Evolutionary conservation across 2,329 filamentous ascomycete species (phyloP).

Genomic region (Colletotrichum sp.): DNA sequence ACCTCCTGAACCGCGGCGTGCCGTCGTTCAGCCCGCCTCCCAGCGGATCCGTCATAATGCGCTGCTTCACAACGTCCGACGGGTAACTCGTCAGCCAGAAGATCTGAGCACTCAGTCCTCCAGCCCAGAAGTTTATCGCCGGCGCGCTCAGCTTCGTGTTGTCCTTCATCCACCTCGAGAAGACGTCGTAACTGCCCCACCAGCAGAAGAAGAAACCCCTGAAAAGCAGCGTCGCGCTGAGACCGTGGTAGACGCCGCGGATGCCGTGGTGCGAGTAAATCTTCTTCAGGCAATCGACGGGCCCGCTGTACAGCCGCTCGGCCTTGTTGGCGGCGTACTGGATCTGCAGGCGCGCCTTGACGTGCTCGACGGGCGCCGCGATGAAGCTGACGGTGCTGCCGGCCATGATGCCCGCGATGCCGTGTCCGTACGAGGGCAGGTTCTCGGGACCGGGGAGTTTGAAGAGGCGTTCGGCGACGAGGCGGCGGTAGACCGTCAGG

Average conservation of each 20-base stretch:
- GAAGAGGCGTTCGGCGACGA: conserved; percentile 84
- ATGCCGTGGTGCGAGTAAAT: conserved; percentile 76
- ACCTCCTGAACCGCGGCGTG: conserved; percentile 70
- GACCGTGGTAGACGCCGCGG: conserved; percentile 82
- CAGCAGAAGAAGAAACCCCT: conserved; percentile 95
- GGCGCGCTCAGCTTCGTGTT: conserved; percentile 76
- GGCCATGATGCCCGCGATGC: conserved; percentile 84
- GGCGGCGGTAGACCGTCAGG: conserved; percentile 84
- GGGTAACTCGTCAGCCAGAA: conserved; percentile 96
- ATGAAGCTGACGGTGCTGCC: conserved; percentile 92
- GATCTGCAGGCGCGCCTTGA: conserved; percentile 92
- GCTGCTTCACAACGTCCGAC: conserved; percentile 91
- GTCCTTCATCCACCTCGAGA: conserved; percentile 71
- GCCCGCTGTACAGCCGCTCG: conserved; percentile 82
- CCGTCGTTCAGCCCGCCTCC: conserved; percentile 73
- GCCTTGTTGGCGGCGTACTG: conserved; percentile 86
- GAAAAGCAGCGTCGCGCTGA: conserved; percentile 86
- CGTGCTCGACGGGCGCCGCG: conserved; percentile 91
- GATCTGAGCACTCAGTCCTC: conserved; percentile 88
- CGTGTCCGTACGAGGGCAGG: conserved; percentile 82
- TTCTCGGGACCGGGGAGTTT: conserved; percentile 39
- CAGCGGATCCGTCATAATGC: conserved; percentile 94
- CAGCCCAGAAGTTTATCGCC: conserved; percentile 95
- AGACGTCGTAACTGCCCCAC: conserved; percentile 94
- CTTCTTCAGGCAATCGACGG: conserved; percentile 81